Evolutionary conservation across 148 eudicot species (phyloP).

Genomic region (Nyssa sinensis): DNA sequence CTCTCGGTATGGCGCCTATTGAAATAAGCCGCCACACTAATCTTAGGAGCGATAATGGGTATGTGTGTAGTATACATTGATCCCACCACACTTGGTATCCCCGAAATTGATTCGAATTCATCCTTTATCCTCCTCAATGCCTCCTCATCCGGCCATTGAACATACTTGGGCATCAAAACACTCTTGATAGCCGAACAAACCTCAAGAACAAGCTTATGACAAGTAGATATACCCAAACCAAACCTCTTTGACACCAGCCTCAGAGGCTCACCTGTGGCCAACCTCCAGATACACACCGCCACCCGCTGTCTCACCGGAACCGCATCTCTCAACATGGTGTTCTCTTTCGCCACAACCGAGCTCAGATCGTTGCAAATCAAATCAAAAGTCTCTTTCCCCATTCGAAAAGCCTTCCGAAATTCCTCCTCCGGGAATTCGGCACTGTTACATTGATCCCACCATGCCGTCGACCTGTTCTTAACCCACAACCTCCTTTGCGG

Average conservation of each 20-base stretch:
- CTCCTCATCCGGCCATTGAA: constrained; percentile 75
- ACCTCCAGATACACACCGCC: constrained; percentile 83
- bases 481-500: constrained; percentile 82
- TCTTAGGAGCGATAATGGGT: constrained; percentile 91
- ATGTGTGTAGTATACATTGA: constrained; percentile 90
- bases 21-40: constrained; percentile 82
- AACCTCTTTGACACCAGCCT: constrained; percentile 77
- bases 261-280: constrained; percentile 90
- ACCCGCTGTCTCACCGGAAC: constrained; percentile 86
- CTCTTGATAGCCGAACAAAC: constrained; percentile 79
- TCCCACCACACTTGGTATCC: constrained; percentile 82
- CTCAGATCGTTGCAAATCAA: constrained; percentile 72
- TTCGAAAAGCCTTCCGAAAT: constrained; percentile 63
- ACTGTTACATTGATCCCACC: constrained; percentile 90
- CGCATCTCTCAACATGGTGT: constrained; percentile 74
- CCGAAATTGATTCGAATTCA: constrained; percentile 58
- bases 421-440: constrained; percentile 71
- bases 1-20: constrained; percentile 75
- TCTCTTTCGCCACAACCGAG: constrained; percentile 72
- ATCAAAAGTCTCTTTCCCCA: constrained; percentile 81
- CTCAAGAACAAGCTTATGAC: constrained; percentile 88
- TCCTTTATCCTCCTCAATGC: constrained; percentile 36
- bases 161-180: constrained; percentile 79
- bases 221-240: constrained; percentile 91
- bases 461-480: constrained; percentile 68